phyloP scores from a whole-genome alignment of 805 yeast species.

The Saturnispora serradocipensis region DNA sequence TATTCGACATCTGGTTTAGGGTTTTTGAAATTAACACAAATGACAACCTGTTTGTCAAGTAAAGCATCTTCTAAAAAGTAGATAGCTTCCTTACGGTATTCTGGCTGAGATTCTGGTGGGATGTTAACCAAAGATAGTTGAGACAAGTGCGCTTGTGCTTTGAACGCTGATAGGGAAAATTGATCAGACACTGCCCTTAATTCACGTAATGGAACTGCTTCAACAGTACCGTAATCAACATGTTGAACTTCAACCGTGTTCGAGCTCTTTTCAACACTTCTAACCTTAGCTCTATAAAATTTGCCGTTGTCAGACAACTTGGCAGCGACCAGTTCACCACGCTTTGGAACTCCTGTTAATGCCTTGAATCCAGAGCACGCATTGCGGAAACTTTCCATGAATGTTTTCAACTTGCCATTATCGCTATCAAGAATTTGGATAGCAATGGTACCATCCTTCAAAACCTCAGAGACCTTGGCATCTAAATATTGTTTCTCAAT shows the following conservation, averaged over 20 bases:
- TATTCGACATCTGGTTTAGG: constrained; percentile 36
- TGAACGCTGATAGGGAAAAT: constrained; percentile 31
- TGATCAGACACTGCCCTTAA: constrained; percentile 46
- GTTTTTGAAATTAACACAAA: constrained; percentile 37
- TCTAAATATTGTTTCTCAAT: constrained; percentile 36
- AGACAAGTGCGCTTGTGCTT: constrained; percentile 50
- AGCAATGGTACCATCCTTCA: constrained; percentile 34
- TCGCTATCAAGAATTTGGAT: constrained; percentile 36
- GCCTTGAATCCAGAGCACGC: constrained; percentile 28
- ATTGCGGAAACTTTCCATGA: constrained; percentile 40
- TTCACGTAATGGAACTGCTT: constrained; percentile 33
- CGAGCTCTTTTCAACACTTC: constrained; percentile 35
- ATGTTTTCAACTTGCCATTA: constrained; percentile 31
- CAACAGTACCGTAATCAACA: constrained; percentile 53
- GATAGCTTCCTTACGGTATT: constrained; percentile 46
- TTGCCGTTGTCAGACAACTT: constrained; percentile 43
- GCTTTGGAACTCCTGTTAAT: constrained; percentile 36
- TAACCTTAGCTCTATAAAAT: constrained; percentile 50
- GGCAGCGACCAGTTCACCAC: constrained; percentile 48
- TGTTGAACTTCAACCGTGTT: constrained; percentile 43
- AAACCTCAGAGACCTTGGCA: constrained; percentile 43
- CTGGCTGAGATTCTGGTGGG: constrained; percentile 49
- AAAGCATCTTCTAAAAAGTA: constrained; percentile 44
- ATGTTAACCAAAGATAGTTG: constrained; percentile 42
- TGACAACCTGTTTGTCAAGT: constrained; percentile 44